Percentiles rank a stretch among this genome's conserved stretches.
phyloP scores from a whole-genome alignment of 1,284 basidiomycete species.

The Austroboletus niveus region DNA sequence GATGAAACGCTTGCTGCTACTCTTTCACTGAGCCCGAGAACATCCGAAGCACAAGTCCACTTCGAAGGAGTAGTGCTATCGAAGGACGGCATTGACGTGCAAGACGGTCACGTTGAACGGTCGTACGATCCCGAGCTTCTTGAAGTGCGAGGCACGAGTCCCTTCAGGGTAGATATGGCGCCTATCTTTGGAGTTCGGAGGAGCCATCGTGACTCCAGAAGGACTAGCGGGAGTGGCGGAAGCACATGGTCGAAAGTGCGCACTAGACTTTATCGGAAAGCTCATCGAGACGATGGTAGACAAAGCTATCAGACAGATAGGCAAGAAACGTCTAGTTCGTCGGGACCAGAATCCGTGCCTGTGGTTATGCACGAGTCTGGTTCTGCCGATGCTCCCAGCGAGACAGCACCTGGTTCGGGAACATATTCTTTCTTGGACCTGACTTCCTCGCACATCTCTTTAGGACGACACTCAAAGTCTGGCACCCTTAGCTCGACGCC shows the following conservation, averaged over 20 bases:
- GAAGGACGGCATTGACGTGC: neutral
- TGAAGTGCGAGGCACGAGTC: slow-evolving; percentile 40
- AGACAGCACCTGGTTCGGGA: slow-evolving; percentile 28
- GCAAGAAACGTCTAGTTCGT: slow-evolving; percentile 22
- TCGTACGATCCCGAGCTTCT: slow-evolving; percentile 21
- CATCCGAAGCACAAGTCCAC: slow-evolving; percentile 20
- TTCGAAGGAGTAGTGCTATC: neutral
- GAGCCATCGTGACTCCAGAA: slow-evolving; percentile 21
- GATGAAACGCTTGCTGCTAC: slow-evolving; percentile 35
- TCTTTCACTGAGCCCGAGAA: slow-evolving; percentile 30
- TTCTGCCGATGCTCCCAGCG: slow-evolving; percentile 30
- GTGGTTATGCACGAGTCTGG: slow-evolving; percentile 31
- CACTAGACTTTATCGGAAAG: slow-evolving; percentile 30
- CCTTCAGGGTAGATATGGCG: slow-evolving; percentile 45
- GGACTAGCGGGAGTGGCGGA: slow-evolving; percentile 27
- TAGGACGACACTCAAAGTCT: slow-evolving; percentile 36
- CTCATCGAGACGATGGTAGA: slow-evolving; percentile 30
- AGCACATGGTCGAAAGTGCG: slow-evolving; percentile 36
- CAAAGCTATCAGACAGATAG: slow-evolving; percentile 17
- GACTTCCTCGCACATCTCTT: slow-evolving; percentile 45
- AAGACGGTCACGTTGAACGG: neutral
- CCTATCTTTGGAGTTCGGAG: slow-evolving; percentile 25
- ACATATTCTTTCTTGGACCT: slow-evolving; percentile 62
- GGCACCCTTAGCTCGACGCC: slow-evolving; percentile 28
- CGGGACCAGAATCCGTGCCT: slow-evolving; percentile 32